phyloP scores from a whole-genome alignment of 805 yeast species.

The Yamadazyma akitaensis region DNA sequence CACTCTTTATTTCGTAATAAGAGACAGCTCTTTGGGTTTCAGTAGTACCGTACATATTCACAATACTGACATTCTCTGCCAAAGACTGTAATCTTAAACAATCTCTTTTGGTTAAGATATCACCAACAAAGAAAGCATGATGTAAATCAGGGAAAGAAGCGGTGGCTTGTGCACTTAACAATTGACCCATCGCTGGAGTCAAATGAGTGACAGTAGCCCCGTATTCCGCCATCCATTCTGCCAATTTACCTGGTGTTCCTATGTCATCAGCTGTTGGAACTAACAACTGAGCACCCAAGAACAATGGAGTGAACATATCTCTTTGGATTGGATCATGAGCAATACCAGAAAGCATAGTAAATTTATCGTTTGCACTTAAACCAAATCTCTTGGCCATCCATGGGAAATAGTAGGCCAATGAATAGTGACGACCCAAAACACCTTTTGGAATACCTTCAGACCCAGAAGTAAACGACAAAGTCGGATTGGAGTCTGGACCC shows the following conservation, averaged over 20 bases:
- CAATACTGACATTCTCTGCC: constrained; percentile 85
- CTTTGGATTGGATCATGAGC: constrained; percentile 99
- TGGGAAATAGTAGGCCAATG: constrained; percentile 94
- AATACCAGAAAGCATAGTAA: constrained; percentile 97
- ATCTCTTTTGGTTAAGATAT: constrained; percentile 94
- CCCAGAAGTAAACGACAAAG: constrained; percentile 94
- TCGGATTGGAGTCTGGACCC: constrained; percentile 97
- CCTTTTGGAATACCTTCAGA: constrained; percentile 99
- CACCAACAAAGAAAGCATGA: constrained; percentile 98
- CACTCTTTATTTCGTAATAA: constrained; percentile 80
- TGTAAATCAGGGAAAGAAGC: constrained; percentile 81
- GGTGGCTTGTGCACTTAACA: constrained; percentile 91
- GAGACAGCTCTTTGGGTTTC: constrained; percentile 99
- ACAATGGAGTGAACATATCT: constrained; percentile 97
- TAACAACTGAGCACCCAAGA: constrained; percentile 87
- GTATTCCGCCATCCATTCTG: constrained; percentile 93
- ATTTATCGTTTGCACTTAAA: constrained; percentile 73
- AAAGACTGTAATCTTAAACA: constrained; percentile 88
- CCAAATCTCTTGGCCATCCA: constrained; percentile 94
- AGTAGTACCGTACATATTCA: constrained; percentile 99
- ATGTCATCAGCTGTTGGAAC: constrained; percentile 97
- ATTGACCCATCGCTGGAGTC: constrained; percentile 99
- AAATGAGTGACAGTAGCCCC: constrained; percentile 95
- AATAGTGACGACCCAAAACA: constrained; percentile 95
- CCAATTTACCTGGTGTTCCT: constrained; percentile 96